Conservation (phyloP, 2,329 filamentous ascomycete species). For the Neodidymelliopsis sp. region DNA sequence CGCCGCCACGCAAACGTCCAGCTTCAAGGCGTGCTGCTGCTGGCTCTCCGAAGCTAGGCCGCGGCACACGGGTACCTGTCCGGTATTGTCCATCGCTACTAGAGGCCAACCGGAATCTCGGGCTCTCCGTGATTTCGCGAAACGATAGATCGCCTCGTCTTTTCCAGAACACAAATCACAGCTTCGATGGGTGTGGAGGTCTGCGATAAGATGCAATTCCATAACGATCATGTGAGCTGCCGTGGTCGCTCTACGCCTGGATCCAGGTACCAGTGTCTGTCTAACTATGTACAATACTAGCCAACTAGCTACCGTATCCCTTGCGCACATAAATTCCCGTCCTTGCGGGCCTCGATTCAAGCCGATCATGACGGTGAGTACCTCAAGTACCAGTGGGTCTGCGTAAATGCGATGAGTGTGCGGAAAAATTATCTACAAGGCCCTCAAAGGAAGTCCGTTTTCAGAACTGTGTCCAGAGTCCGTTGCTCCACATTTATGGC, state of each 20-base stretch:
- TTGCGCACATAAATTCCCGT: constrained; percentile 13
- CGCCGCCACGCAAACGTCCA: constrained; percentile 10
- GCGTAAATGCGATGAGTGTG: background rate
- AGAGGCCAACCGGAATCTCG: constrained; percentile 14
- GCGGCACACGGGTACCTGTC: constrained; percentile 17
- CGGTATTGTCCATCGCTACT: constrained; percentile 13
- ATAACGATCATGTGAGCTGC: constrained; percentile 8
- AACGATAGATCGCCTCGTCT: constrained; percentile 21
- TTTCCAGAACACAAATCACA: constrained; percentile 20
- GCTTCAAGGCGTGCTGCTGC: constrained; percentile 17
- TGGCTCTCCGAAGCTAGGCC: constrained; percentile 17
- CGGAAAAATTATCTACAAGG: constrained; percentile 6
- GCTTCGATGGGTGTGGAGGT: constrained; percentile 9
- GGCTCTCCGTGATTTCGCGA: constrained; percentile 21
- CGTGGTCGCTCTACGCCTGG: background rate
- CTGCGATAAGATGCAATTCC: constrained; percentile 10
- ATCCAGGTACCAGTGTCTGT: constrained; percentile 7
- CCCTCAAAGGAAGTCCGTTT: constrained; percentile 2
- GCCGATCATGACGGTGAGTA: constrained; percentile 20
- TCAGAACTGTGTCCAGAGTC: background rate
- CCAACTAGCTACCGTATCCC: constrained; percentile 1
- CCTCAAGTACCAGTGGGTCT: constrained; percentile 12
- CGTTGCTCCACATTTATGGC: constrained; percentile 4
- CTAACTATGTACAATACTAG: constrained; percentile 5
- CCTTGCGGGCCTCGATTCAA: constrained; percentile 12